Conservation (phyloP, 140 eudicot species). For the Oenanthe javanica region DNA sequence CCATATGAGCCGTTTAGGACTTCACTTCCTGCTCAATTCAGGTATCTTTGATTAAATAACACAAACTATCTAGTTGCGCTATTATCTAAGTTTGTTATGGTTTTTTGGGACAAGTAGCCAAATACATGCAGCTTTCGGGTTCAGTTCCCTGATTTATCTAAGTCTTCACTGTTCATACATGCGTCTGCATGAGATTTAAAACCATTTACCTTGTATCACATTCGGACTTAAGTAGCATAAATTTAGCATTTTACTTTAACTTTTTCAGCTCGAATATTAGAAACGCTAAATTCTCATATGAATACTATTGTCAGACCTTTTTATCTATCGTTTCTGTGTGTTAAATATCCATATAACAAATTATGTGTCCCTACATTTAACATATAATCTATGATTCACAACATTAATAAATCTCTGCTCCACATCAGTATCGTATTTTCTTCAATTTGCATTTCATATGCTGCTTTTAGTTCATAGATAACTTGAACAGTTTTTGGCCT, state of each 20-base stretch:
- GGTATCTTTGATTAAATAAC: conserved; percentile 29
- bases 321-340: no score
- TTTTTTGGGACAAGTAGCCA: neutral
- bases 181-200: neutral
- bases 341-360: no score
- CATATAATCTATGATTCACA: neutral
- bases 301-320: no score
- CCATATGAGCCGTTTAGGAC: conserved; percentile 45
- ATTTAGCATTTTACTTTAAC: neutral
- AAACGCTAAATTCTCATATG: neutral
- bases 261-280: neutral
- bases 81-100: neutral
- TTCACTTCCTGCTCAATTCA: conserved; percentile 57
- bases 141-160: neutral
- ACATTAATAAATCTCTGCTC: neutral
- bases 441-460: neutral
- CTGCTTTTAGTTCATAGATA: neutral
- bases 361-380: no score
- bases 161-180: neutral
- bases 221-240: neutral
- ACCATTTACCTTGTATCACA: neutral
- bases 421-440: neutral
- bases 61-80: neutral
- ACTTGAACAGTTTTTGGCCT: neutral
- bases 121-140: neutral